Evolutionary conservation across 2,329 filamentous ascomycete genomes (phyloP), one percentile per base, ranked within the genome.

Genomic region (Pezicula rhizophila): DNA sequence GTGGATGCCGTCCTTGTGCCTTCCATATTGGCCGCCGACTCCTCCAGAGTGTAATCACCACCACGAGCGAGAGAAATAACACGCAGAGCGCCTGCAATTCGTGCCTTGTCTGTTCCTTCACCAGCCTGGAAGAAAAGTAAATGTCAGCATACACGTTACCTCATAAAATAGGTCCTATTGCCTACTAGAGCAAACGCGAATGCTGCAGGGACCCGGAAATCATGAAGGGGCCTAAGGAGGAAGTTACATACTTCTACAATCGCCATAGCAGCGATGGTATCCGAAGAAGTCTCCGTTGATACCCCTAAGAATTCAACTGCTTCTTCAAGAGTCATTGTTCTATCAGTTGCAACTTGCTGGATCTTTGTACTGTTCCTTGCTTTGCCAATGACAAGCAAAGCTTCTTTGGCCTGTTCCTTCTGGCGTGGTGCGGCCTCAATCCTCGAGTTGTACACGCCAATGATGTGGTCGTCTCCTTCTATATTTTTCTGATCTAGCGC

Each of bases 281-380:
- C 63, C 23, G 63, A 61, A 23, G 55, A 48, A 31, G 58, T 60
- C 42, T 64, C 57, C 11, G 50, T 45, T 4, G 55, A 46, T 8
- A 66, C 75, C 7, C 74, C 78, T 11, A 87, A 70, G 67, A 77
- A 87, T 11, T 75, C 68, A 28, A 85, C 69, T 1, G 84, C 84
- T 60, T 86, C 79, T 41, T 80, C 74, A 48, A 79, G 76, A n/a
- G 75, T 81, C 52, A 82, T 75, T 69, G 73, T 73, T 44, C 47
- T 59, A 58, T 78, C 76, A 57, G 78, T 73, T 4, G 83, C 79
- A 40, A 78, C 75, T 42, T 74, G 71, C 53, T 75, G 71, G 46
- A 88, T 79, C 38, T 68, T 69, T 39, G 77, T 70, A 60, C 82
- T 87, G 18, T 70, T 65, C 44, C 80, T 73, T 34, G 75, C 70